Conservation (phyloP, 1,284 basidiomycete genomes). For the Marasmius oreades region DNA sequence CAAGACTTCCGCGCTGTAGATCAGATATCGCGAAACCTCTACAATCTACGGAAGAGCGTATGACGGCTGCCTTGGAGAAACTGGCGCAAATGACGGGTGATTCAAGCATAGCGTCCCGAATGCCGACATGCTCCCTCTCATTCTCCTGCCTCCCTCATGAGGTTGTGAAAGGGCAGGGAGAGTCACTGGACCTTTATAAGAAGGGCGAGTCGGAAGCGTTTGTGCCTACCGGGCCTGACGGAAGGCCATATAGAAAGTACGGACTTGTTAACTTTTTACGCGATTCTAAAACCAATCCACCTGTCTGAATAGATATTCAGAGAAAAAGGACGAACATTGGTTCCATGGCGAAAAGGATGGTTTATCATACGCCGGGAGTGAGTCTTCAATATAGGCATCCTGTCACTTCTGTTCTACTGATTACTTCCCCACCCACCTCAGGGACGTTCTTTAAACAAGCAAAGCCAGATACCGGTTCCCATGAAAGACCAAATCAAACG, state of each 20-base stretch:
- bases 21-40: slow-evolving; percentile 42
- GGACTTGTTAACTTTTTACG: slow-evolving; percentile 17
- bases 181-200: slow-evolving; percentile 43
- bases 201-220: slow-evolving; percentile 47
- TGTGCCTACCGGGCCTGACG: slow-evolving; percentile 53
- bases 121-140: slow-evolving; percentile 57
- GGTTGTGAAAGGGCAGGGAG: slow-evolving; percentile 46
- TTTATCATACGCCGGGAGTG: slow-evolving; percentile 49
- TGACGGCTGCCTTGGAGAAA: slow-evolving; percentile 48
- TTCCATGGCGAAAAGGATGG: slow-evolving; percentile 56
- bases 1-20: slow-evolving; percentile 43
- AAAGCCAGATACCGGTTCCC: slow-evolving; percentile 23
- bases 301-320: slow-evolving; percentile 57
- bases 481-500: slow-evolving; percentile 16
- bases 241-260: slow-evolving; percentile 59
- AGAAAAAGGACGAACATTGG: slow-evolving; percentile 56
- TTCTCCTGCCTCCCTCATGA: slow-evolving; percentile 64
- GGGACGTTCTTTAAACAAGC: too few relatives aligned
- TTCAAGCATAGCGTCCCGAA: slow-evolving; percentile 43
- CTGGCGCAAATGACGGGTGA: slow-evolving; percentile 51
- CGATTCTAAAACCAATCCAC: too few relatives aligned
- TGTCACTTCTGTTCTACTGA: neutral
- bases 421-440: slow-evolving; percentile 2
- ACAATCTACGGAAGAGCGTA: slow-evolving; percentile 38
- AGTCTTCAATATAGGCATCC: neutral